These are phyloP conservation scores for Dittrichia graveolens DNA, from an alignment of 129 eudicot species.

Conservation along the genomic window DNA sequence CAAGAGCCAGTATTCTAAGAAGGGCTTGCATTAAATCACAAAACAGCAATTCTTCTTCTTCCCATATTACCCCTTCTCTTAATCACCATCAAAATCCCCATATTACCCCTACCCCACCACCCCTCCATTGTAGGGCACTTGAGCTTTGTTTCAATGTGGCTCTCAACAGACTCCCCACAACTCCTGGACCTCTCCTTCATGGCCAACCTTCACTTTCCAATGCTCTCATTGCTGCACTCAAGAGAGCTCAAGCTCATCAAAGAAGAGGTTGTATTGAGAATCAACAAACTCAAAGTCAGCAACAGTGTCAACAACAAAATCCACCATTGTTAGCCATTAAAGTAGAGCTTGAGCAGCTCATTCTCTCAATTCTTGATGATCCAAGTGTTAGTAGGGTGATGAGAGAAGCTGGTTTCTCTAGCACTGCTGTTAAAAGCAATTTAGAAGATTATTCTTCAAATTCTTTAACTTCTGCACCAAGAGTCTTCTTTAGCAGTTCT, in stretches of 20 bases:
- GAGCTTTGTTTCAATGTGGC: slow-evolving; percentile 95
- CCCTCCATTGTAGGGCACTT: slow-evolving; percentile 76
- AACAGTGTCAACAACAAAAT: slow-evolving; percentile 51
- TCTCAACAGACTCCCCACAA: slow-evolving; percentile 79
- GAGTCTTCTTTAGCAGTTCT: slow-evolving; percentile 52
- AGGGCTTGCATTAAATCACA: slow-evolving; percentile 86
- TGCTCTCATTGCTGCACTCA: slow-evolving; percentile 83
- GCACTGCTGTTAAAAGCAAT: slow-evolving; percentile 64
- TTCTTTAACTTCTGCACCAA: slow-evolving; percentile 55
- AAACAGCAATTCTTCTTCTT: slow-evolving; percentile 11
- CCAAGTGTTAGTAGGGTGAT: slow-evolving; percentile 94
- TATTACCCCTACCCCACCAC: slow-evolving; percentile 39
- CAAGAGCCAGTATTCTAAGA: slow-evolving; percentile 57
- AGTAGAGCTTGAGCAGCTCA: slow-evolving; percentile 81
- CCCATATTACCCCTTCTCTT: slow-evolving; percentile 28
- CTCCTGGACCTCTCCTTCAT: slow-evolving; percentile 67
- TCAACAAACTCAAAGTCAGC: slow-evolving; percentile 49
- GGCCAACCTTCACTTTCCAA: slow-evolving; percentile 80
- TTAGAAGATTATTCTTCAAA: slow-evolving; percentile 55
- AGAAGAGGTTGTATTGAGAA: slow-evolving; percentile 74
- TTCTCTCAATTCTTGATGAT: slow-evolving; percentile 78
- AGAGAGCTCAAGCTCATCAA: slow-evolving; percentile 87
- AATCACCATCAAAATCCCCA: slow-evolving; percentile 14
- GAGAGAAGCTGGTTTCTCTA: slow-evolving; percentile 89
- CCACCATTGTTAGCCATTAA: slow-evolving; percentile 70